phyloP scores from a whole-genome alignment of 257 asterid genomes.

The Nemophila menziesii region DNA sequence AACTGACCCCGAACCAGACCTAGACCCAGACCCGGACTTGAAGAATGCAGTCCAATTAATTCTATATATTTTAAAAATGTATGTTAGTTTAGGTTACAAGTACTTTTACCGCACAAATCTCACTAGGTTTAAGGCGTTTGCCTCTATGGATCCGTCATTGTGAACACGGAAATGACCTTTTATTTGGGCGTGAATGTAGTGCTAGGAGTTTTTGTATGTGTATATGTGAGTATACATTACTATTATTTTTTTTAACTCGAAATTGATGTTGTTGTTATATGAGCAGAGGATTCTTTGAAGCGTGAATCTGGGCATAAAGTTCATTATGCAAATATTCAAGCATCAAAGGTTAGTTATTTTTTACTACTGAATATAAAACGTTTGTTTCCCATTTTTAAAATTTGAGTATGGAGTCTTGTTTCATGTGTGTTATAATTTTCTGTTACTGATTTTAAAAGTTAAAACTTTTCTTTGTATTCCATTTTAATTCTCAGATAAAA shows the following conservation, averaged over 20 bases:
- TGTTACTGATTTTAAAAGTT: neutral
- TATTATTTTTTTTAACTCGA: neutral
- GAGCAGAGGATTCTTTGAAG: conserved; percentile 75
- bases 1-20: neutral
- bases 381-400: no score
- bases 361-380: neutral
- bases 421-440: no score
- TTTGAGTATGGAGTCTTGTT: neutral
- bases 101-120: no score
- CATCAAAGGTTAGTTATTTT: conserved; percentile 59
- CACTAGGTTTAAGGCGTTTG: no score
- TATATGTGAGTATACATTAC: neutral
- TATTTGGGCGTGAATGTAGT: neutral
- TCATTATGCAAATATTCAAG: conserved; percentile 85
- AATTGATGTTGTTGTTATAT: neutral
- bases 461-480: no score
- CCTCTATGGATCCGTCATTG: no score
- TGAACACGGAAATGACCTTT: neutral
- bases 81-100: no score
- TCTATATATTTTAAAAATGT: no score
- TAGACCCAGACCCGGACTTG: no score
- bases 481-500: no score
- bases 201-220: neutral
- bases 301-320: conserved; percentile 91
- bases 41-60: no score